Base-by-base conservation (phyloP, 257 asterid species). In the Marsdenia floribunda region DNA sequence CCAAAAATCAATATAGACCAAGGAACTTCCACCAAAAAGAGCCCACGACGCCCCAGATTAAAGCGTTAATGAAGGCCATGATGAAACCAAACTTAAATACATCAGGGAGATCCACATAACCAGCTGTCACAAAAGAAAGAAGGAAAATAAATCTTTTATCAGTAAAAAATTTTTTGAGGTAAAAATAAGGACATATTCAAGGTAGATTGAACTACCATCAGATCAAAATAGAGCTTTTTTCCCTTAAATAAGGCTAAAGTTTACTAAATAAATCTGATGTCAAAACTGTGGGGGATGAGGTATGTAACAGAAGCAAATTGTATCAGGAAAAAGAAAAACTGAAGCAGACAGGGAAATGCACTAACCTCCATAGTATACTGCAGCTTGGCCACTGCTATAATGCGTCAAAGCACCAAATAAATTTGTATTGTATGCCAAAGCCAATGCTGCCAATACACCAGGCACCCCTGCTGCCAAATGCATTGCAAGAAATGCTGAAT, bases 311-410 rank as follows among this genome's bases (percentile, higher is more conserved):
- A 50, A 63, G 63, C n/a, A 12, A 47, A 21, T 70, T 50, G 74
- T 26, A 77, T 19, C 3, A 11, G 54, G 22, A 0, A 22, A 10
- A 5, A 29, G 73, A 26, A 68, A 65, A 58, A 24, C 19, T 65
- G 29, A 71, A 58, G 15, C 52, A 44, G n/a, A 15, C 24, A 60
- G 35, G 53, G 49, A 61, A 61, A 19, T 63, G 55, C 73, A 4
- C 22, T 76, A 85, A 93, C 98, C 98, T 85, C 98, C 98, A 61
- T 88, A 93, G 85, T 91, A 91, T 14, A 93, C 96, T 71, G 98
- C 98, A 67, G 98, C 97, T 82, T 91, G 98, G 37, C 98, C 98
- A 76, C 98, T 93, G 85, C 98, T 93, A 76, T 93, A 93, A 87
- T 93, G 98, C 5, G 98, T 85, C 90, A 93, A 88, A 77, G 98